Conservation (phyloP, 768 basidiomycete genomes). For the Dioszegia hungarica region DNA sequence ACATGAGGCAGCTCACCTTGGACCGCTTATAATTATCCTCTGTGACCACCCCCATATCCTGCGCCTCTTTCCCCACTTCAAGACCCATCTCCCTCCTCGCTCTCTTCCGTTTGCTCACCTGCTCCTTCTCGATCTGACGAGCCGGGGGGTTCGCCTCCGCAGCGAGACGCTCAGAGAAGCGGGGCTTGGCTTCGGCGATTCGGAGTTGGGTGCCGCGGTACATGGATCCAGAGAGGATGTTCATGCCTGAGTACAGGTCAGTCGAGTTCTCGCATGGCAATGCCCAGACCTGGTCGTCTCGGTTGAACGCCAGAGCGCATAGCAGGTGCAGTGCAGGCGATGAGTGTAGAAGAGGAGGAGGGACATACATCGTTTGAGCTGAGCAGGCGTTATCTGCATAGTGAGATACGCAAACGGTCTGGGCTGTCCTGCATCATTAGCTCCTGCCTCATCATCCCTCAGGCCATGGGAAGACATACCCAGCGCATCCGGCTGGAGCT, state of each 20-base stretch:
- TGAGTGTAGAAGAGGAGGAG: neutral
- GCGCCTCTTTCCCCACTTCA: conserved; percentile 37
- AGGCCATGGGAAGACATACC: conserved; percentile 11
- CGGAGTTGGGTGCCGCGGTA: conserved; percentile 46
- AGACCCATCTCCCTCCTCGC: conserved; percentile 16
- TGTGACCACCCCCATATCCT: conserved; percentile 38
- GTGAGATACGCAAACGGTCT: conserved; percentile 39
- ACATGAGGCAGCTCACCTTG: conserved; percentile 6
- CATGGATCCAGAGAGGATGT: conserved; percentile 42
- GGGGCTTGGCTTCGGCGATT: conserved; percentile 41
- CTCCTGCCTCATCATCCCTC: neutral
- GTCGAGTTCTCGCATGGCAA: neutral
- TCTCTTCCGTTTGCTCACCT: conserved; percentile 28
- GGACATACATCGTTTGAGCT: conserved; percentile 34
- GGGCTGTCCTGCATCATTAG: conserved; percentile 21
- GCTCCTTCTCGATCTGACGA: conserved; percentile 5
- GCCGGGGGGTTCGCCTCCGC: conserved; percentile 14
- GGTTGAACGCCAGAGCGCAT: too few species aligned
- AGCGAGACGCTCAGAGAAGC: conserved; percentile 12
- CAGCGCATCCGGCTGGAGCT: conserved; percentile 23
- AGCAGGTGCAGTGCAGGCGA: too few species aligned
- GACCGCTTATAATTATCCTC: conserved; percentile 11
- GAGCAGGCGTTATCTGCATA: conserved; percentile 30
- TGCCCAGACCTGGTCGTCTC: too few species aligned
- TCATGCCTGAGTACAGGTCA: conserved; percentile 25